A percentile compares a stretch with the other conserved stretches of the same genome.
These are phyloP conservation scores for Plectosphaerella cucumerina DNA, from an alignment of 2,329 filamentous ascomycete species.

Conservation along the genomic window DNA sequence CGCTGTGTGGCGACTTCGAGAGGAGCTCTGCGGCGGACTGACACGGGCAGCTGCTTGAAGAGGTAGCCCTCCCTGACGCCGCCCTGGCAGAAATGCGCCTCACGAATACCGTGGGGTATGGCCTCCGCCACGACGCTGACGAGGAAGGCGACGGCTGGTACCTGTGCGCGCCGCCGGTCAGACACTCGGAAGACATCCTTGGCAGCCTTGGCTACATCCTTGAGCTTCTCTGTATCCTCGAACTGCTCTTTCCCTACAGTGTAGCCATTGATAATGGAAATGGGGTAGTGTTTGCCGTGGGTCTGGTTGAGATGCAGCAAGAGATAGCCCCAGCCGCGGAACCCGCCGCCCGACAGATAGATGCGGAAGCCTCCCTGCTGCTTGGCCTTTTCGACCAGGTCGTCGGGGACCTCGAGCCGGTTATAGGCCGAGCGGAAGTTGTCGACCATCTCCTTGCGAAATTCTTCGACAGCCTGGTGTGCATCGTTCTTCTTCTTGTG, in stretches of 20 bases:
- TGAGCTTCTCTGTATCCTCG: slow-evolving; percentile 36
- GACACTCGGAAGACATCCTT: slow-evolving; percentile 57
- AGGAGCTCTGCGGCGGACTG: slow-evolving; percentile 49
- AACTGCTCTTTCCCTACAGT: slow-evolving; percentile 45
- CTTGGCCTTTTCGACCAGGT: slow-evolving; percentile 39
- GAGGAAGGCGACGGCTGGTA: slow-evolving; percentile 64
- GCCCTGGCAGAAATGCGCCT: slow-evolving; percentile 66
- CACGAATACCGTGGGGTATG: slow-evolving; percentile 53
- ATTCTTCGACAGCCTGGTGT: slow-evolving; percentile 36
- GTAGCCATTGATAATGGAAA: slow-evolving; percentile 70
- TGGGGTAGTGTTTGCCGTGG: slow-evolving; percentile 57
- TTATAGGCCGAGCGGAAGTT: slow-evolving; percentile 48
- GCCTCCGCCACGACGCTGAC: slow-evolving; percentile 58
- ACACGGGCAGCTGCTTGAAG: slow-evolving; percentile 46
- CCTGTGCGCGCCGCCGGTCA: slow-evolving; percentile 58
- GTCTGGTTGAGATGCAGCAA: slow-evolving; percentile 56
- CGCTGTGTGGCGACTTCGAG: slow-evolving; percentile 54
- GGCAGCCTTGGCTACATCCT: slow-evolving; percentile 27
- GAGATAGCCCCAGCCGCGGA: slow-evolving; percentile 68
- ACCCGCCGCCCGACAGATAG: slow-evolving; percentile 67
- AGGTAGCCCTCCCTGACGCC: slow-evolving; percentile 66
- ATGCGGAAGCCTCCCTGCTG: slow-evolving; percentile 48
- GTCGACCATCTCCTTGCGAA: slow-evolving; percentile 45
- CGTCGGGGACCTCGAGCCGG: slow-evolving; percentile 47
- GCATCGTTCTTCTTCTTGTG: slow-evolving; percentile 32